Evolutionary conservation across 106 monocot species (phyloP), one percentile per base, ranked within the genome.

Genomic region (Dendrobium chrysotoxum): DNA sequence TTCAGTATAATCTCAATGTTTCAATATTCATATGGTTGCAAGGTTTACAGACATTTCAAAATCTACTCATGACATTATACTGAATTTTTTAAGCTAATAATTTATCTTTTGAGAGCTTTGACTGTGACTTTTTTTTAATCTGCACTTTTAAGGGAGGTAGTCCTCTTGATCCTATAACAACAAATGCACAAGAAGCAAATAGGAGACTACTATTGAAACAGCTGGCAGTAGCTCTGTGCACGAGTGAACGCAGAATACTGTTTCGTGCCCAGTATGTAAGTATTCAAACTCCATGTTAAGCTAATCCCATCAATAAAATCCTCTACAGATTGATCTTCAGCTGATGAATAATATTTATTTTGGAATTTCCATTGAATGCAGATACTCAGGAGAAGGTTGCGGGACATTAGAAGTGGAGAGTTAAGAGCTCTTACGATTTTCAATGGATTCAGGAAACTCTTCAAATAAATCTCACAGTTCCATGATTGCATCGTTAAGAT

Each of bases 211-310:
- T 93, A 39, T 47, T 96, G 66, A 93, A 92, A 83, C 90, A 93
- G 82, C 87, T 96, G 16, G 92, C 93, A 13, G 79, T 72, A 81
- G 93, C 92, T 30, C 86, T 96, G 30, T 93, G 92, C 84, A 87
- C 84, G 28, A 92, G 90, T 64, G 96, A 96, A 82, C 91, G 90
- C 4, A 90, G 96, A 79, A 96, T 96, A 79, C 83, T 96, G 26
- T 96, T 83, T 54, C 91, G 96, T 30, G 68, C 93, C 46, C 91
- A 96, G 90, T 93, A 96, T 88, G 92, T 96, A 92, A 83, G 83
- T 79, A 47, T 35, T 75, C 75, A 45, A 40, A 39, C 72, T 72
- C 25, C 18, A n/a, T n/a, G n/a, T n/a, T n/a, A n/a, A 28, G 13
- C 9, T 71, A 28, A 7, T n/a, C 64, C 17, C 20, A 11, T 64